Percentiles rank a stretch among this genome's conserved stretches.
Evolutionary conservation across 2,329 filamentous ascomycete genomes (phyloP).

Genomic region (Epichloe aotearoae): DNA sequence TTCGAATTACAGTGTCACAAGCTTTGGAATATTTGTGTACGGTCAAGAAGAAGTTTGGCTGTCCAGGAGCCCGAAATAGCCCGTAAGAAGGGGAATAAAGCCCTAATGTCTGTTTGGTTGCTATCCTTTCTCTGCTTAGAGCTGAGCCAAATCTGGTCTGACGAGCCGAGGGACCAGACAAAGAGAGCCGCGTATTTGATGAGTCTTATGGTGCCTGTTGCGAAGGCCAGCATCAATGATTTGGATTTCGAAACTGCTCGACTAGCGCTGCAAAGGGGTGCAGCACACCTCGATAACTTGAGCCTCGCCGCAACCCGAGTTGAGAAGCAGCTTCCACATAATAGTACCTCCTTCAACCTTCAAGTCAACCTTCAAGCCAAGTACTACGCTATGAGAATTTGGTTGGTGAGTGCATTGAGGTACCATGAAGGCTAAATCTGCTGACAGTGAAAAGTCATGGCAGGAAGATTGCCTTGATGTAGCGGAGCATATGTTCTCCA

Average conservation of each 20-base stretch:
- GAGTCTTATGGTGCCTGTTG: constrained; percentile 55
- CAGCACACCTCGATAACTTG: constrained; percentile 12
- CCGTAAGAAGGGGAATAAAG: constrained; percentile 9
- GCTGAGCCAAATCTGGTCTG: constrained; percentile 29
- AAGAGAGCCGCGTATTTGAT: constrained; percentile 43
- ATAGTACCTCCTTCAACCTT: constrained; percentile 16
- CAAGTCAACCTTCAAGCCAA: constrained; percentile 39
- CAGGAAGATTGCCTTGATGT: constrained; percentile 59
- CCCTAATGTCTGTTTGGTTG: constrained; percentile 29
- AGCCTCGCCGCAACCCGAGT: neutral
- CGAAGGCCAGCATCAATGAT: constrained; percentile 35
- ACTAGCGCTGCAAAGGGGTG: constrained; percentile 50
- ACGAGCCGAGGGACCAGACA: constrained; percentile 12
- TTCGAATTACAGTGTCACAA: constrained; percentile 44
- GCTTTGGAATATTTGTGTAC: constrained; percentile 56
- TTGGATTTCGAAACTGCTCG: constrained; percentile 43
- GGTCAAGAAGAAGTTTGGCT: constrained; percentile 23
- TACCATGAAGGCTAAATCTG: neutral
- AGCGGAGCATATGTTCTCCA: constrained; percentile 64
- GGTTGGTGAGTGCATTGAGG: constrained; percentile 39
- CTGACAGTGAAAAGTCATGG: constrained; percentile 46
- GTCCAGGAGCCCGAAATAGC: constrained; percentile 10
- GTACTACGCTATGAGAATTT: constrained; percentile 52
- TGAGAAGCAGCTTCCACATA: neutral
- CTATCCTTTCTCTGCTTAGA: constrained; percentile 59